These are phyloP conservation scores for Rhizophagus clarus DNA, from an alignment of 192 early-diverging fungal genomes.

Conservation along the genomic window DNA sequence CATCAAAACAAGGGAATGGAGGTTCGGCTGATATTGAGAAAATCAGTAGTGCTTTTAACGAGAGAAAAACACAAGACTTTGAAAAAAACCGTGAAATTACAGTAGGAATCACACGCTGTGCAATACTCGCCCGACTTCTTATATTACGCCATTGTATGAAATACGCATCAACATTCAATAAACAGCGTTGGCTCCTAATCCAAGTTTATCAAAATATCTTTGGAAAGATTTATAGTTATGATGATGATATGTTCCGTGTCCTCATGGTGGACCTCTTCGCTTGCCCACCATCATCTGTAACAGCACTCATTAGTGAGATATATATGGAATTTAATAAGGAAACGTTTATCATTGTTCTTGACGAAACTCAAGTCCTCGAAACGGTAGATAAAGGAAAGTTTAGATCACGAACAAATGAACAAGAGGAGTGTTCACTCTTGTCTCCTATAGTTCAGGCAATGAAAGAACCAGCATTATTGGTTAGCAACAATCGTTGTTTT, in stretches of 20 bases:
- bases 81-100: not conserved
- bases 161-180: not conserved
- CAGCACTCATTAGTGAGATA: not conserved
- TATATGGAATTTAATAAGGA: not conserved
- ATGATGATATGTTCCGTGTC: not conserved
- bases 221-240: not conserved
- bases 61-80: not conserved
- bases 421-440: not conserved
- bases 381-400: no score
- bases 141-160: not conserved
- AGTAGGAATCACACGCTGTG: not conserved
- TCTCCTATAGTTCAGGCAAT: slow-evolving; percentile 6
- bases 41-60: not conserved
- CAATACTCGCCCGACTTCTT: slow-evolving; percentile 8
- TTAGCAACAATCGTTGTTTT: not conserved
- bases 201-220: not conserved
- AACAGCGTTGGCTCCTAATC: not conserved
- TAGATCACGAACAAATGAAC: no score
- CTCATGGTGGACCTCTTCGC: not conserved
- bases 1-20: not conserved
- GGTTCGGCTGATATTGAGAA: not conserved
- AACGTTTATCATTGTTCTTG: no score
- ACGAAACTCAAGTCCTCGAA: no score
- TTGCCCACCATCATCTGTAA: not conserved
- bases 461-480: not conserved